Percentiles rank a stretch among this genome's conserved stretches.
These are phyloP conservation scores for Phialophora expanda DNA, from an alignment of 2,329 filamentous ascomycete species.

Conservation along the genomic window DNA sequence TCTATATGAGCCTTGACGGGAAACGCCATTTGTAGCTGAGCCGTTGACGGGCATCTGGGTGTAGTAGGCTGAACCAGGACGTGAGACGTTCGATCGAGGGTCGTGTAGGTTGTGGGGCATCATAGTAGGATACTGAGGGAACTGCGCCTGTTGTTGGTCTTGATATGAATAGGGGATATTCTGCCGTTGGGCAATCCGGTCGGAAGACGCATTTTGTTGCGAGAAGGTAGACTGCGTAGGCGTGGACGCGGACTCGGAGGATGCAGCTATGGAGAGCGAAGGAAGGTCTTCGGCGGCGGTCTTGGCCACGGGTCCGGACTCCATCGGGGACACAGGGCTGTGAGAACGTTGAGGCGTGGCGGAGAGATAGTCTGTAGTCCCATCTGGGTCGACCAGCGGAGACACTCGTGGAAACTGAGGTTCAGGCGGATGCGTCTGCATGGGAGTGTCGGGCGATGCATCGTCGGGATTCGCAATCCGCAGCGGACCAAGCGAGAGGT, in stretches of 20 bases:
- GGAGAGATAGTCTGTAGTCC: constrained; percentile 31
- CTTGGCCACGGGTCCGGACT: constrained; percentile 7
- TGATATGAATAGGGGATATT: constrained; percentile 53
- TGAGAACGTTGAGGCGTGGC: constrained; percentile 26
- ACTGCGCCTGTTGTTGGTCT: constrained; percentile 50
- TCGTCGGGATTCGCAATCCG: constrained; percentile 97
- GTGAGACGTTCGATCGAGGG: constrained; percentile 45
- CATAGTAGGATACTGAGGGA: constrained; percentile 52
- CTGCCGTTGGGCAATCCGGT: constrained; percentile 43
- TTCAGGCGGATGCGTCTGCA: constrained; percentile 35
- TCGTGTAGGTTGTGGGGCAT: constrained; percentile 50
- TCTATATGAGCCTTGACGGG: constrained; percentile 56
- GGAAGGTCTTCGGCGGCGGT: constrained; percentile 22
- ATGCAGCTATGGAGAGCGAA: constrained; percentile 23
- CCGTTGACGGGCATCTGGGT: constrained; percentile 50
- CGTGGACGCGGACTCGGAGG: constrained; percentile 22
- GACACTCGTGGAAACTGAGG: constrained; percentile 32
- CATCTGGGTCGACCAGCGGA: constrained; percentile 32
- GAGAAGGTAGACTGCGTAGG: constrained; percentile 19
- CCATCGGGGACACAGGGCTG: constrained; percentile 39
- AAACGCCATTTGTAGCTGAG: constrained; percentile 43
- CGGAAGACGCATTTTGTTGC: constrained; percentile 27
- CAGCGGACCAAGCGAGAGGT: constrained; percentile 85
- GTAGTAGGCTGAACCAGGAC: constrained; percentile 57
- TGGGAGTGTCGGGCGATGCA: constrained; percentile 51